Evolutionary conservation across 345 rosid genomes (phyloP).

Genomic region (Clarkia xantiana): DNA sequence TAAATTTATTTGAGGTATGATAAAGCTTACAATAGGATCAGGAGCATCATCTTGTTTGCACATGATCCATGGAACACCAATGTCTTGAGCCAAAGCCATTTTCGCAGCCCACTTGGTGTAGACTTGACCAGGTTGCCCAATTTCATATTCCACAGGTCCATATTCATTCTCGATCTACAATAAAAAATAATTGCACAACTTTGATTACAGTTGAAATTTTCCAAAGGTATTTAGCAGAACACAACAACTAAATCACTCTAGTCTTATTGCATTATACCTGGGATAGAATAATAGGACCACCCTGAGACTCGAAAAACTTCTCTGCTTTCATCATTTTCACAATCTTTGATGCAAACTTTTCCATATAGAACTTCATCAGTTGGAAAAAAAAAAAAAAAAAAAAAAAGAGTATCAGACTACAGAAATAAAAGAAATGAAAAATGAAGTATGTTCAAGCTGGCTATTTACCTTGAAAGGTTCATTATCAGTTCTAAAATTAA

Average conservation of each 20-base stretch:
- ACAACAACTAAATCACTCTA: neutral
- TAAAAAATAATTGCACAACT: constrained; percentile 6
- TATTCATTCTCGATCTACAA: constrained; percentile 94
- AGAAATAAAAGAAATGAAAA: neutral
- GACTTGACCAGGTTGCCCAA: constrained; percentile 60
- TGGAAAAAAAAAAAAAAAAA: neutral
- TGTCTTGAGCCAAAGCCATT: constrained; percentile 85
- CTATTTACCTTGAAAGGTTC: constrained; percentile 77
- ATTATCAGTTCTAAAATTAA: constrained; percentile 84
- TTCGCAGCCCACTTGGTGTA: constrained; percentile 85
- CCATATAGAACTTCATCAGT: constrained; percentile 63
- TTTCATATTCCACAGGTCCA: constrained; percentile 87
- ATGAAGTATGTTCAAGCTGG: neutral
- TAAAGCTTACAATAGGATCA: constrained; percentile 65
- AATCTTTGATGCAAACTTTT: constrained; percentile 66
- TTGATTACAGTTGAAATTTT: no score
- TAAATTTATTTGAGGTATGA: constrained; percentile 4
- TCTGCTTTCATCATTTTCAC: constrained; percentile 91
- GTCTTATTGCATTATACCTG: constrained; percentile 36
- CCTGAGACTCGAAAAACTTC: constrained; percentile 70
- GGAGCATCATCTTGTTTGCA: constrained; percentile 99
- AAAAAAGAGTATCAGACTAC: constrained; percentile 8
- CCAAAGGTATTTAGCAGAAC: no score
- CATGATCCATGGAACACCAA: constrained; percentile 99
- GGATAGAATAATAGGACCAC: constrained; percentile 94